phyloP scores from a whole-genome alignment of 768 basidiomycete species.

The Rhodotorula sphaerocarpa region DNA sequence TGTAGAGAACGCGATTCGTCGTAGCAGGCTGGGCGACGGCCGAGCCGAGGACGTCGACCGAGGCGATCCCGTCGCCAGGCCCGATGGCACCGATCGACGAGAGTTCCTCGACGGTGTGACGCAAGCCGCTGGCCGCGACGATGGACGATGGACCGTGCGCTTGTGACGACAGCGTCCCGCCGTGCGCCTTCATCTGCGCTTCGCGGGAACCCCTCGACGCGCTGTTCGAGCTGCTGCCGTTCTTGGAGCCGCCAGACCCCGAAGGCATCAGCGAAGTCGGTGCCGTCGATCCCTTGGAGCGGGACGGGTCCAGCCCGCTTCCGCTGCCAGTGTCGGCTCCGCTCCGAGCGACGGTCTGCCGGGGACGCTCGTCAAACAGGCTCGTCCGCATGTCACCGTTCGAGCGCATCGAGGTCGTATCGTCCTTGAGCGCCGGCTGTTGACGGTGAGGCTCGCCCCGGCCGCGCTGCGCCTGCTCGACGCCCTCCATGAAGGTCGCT shows the following conservation, averaged over 20 bases:
- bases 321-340: neutral
- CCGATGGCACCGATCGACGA: neutral
- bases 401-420: neutral
- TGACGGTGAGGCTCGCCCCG: neutral
- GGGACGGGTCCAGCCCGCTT: neutral
- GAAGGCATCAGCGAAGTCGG: slow-evolving; percentile 18
- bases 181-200: neutral
- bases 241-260: slow-evolving; percentile 6
- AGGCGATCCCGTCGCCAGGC: neutral
- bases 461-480: neutral
- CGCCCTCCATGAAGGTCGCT: slow-evolving; percentile 2
- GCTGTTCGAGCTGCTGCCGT: slow-evolving; percentile 11
- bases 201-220: neutral
- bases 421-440: neutral
- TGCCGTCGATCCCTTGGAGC: slow-evolving; percentile 13
- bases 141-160: neutral
- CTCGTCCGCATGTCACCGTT: neutral
- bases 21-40: neutral
- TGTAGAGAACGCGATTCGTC: slow-evolving; percentile 11
- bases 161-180: too few relatives aligned
- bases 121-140: neutral
- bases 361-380: slow-evolving; percentile 1
- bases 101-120: slow-evolving; percentile 4
- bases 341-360: neutral
- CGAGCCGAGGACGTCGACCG: slow-evolving; percentile 7